Conservation (phyloP, 345 rosid genomes). For the Syzygium aqueum region DNA sequence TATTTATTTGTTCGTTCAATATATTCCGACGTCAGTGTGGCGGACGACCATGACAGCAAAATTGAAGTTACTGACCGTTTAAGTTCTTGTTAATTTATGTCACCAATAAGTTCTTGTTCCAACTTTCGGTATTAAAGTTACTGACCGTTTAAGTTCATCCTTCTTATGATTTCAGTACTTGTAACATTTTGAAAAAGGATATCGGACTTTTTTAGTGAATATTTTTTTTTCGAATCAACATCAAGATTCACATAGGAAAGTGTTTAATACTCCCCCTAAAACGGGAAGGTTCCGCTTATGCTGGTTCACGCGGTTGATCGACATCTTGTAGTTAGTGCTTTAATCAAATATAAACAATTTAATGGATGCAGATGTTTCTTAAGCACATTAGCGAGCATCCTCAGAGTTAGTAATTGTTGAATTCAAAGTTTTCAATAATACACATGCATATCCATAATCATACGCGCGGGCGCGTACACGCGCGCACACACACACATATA, state of each 20-base stretch:
- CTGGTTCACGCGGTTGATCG: neutral
- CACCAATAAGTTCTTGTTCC: neutral
- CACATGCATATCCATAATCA: neutral
- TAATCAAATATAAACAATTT: neutral
- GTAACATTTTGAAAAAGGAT: neutral
- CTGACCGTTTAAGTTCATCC: neutral
- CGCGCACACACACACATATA: neutral
- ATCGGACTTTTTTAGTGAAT: rapidly evolving
- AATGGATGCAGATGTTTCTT: neutral
- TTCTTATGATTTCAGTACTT: neutral
- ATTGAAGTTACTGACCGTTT: neutral
- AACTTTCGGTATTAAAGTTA: neutral
- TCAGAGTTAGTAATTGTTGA: neutral
- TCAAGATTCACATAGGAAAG: neutral
- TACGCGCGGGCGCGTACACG: too few species aligned
- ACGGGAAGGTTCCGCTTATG: neutral
- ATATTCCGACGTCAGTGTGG: neutral
- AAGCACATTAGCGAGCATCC: neutral
- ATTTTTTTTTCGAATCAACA: neutral
- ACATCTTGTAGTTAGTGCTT: neutral
- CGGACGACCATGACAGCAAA: rapidly evolving
- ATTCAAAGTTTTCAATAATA: neutral
- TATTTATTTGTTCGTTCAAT: neutral
- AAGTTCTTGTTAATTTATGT: neutral
- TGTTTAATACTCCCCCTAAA: neutral